A percentile compares a stretch with the other conserved stretches of the same genome.
Conservation (phyloP, 805 yeast genomes). For the Saturnispora sekii region DNA sequence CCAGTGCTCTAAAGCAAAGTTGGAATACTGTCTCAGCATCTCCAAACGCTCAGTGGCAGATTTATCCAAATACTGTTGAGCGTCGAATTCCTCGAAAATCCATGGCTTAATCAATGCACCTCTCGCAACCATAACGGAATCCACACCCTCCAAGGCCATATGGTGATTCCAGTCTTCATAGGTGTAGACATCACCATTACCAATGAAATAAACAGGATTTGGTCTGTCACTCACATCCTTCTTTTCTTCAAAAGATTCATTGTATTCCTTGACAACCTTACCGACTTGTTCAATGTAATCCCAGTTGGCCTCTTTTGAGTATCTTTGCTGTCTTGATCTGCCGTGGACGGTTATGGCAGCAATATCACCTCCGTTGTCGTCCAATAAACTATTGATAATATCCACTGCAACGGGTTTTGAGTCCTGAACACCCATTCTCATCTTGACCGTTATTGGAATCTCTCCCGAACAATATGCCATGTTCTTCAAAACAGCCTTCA, state of each 20-base stretch:
- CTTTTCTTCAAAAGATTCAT: constrained; percentile 44
- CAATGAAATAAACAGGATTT: constrained; percentile 67
- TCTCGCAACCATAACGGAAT: constrained; percentile 94
- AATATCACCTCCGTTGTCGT: constrained; percentile 55
- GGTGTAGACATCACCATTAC: constrained; percentile 89
- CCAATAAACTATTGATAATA: constrained; percentile 59
- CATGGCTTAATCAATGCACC: constrained; percentile 98
- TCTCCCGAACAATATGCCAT: constrained; percentile 89
- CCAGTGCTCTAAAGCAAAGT: constrained; percentile 91
- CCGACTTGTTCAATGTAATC: constrained; percentile 73
- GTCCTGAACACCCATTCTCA: constrained; percentile 86
- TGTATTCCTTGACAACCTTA: constrained; percentile 48
- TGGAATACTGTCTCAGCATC: constrained; percentile 56
- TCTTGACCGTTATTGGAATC: constrained; percentile 82
- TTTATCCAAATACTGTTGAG: constrained; percentile 84
- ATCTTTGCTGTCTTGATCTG: constrained; percentile 91
- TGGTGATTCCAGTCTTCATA: constrained; percentile 83
- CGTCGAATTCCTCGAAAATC: constrained; percentile 93
- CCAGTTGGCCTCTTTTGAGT: constrained; percentile 91
- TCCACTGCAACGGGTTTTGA: constrained; percentile 79
- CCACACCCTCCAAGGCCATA: constrained; percentile 57
- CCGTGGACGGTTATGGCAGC: constrained; percentile 94
- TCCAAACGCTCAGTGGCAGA: constrained; percentile 83
- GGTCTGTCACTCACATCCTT: constrained; percentile 49
- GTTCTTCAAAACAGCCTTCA: constrained; percentile 69